A percentile compares a stretch with the other conserved stretches of the same genome.
Evolutionary conservation across 2,329 filamentous ascomycete species (phyloP).

Genomic region (Clonostachys sp.): DNA sequence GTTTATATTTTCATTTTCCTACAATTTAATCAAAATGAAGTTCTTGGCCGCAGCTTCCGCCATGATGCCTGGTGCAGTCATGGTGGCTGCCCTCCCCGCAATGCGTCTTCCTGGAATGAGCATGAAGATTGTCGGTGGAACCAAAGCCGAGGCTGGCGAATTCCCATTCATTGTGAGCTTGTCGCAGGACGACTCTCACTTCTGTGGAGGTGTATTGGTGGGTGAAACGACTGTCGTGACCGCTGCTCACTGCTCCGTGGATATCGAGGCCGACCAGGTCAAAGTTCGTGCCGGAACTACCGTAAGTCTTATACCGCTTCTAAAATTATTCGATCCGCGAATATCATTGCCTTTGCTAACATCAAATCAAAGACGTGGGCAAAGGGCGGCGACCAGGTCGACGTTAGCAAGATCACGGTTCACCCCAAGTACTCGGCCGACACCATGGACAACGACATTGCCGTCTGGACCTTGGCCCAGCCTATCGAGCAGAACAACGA

Average conservation of each 20-base stretch:
- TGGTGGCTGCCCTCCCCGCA: too few relatives aligned
- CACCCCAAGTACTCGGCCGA: slow-evolving; percentile 12
- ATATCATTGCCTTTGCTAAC: slow-evolving; percentile 4
- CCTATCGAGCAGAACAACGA: slow-evolving; percentile 11
- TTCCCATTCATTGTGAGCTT: slow-evolving; percentile 23
- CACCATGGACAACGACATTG: slow-evolving; percentile 16
- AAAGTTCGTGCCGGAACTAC: slow-evolving; percentile 3
- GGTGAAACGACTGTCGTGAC: slow-evolving; percentile 23
- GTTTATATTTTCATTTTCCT: too few relatives aligned
- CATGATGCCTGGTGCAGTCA: too few relatives aligned
- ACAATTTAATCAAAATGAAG: too few relatives aligned
- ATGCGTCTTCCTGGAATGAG: too few relatives aligned
- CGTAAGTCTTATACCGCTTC: slow-evolving; percentile 10
- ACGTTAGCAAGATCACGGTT: slow-evolving; percentile 12
- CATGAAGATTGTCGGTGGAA: slow-evolving; percentile 14
- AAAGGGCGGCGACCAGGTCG: slow-evolving; percentile 15
- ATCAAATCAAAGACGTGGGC: not conserved
- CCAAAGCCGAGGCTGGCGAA: slow-evolving; percentile 12
- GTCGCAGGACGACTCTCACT: slow-evolving; percentile 6
- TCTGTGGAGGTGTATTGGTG: slow-evolving; percentile 19
- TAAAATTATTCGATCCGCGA: too few relatives aligned
- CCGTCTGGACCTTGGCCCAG: slow-evolving; percentile 17
- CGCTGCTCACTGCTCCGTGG: slow-evolving; percentile 17
- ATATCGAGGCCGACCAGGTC: not conserved
- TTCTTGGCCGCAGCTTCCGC: too few relatives aligned